Conservation (phyloP, 1,284 basidiomycete species). For the Tausonia pullulans region DNA sequence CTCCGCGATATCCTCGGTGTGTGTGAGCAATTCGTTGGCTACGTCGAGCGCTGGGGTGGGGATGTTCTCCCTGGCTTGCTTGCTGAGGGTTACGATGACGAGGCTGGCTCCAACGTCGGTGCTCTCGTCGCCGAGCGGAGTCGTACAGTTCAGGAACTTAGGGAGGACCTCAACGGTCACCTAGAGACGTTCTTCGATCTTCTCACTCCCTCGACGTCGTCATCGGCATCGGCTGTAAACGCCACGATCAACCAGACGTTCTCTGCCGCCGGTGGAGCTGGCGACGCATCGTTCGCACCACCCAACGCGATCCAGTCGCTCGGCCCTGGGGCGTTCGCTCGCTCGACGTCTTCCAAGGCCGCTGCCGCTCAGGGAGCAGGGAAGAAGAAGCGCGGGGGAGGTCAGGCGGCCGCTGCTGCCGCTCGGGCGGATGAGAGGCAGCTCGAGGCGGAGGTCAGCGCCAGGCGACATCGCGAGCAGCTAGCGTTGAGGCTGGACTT, state of each 20-base stretch:
- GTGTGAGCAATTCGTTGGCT: conserved; percentile 69
- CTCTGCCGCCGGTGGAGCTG: background rate
- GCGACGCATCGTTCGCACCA: background rate
- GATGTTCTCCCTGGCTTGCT: conserved; percentile 73
- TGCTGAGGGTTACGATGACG: conserved; percentile 57
- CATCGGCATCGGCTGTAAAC: background rate
- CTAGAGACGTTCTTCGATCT: conserved; percentile 30
- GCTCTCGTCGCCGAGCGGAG: conserved; percentile 58
- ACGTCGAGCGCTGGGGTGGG: conserved; percentile 83
- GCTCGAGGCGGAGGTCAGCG: conserved; percentile 41
- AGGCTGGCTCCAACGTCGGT: conserved; percentile 48
- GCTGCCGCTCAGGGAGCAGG: background rate
- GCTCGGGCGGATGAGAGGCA: conserved; percentile 42
- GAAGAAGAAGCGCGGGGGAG: conserved; percentile 13
- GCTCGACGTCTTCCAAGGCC: background rate
- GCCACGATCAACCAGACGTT: background rate
- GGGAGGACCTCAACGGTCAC: conserved; percentile 64
- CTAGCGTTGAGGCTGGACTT: conserved; percentile 72
- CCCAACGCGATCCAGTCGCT: background rate
- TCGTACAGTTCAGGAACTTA: conserved; percentile 55
- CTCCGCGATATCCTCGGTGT: conserved; percentile 52
- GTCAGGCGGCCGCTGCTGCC: conserved; percentile 47
- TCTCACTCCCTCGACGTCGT: background rate
- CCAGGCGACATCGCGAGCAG: conserved; percentile 69
- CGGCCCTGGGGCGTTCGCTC: background rate